A percentile compares a stretch with the other conserved stretches of the same genome.
These are phyloP conservation scores for Penicillium samsonianum DNA, from an alignment of 495 filamentous ascomycete genomes.

Conservation along the genomic window DNA sequence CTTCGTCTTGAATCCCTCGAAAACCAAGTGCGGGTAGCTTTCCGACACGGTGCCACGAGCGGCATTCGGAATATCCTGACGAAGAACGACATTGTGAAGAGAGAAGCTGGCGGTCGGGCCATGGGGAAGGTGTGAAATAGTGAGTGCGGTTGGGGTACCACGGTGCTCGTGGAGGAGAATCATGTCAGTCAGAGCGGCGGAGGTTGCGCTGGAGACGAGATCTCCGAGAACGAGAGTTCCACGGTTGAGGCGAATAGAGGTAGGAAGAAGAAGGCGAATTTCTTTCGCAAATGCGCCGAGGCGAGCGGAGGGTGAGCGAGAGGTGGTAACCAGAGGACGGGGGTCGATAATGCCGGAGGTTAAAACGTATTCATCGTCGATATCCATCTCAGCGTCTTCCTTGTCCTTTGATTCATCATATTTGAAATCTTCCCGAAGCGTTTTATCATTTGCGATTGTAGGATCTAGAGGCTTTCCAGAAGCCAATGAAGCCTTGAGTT, in stretches of 20 bases:
- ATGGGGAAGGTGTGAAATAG: constrained; percentile 87
- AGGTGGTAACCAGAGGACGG: constrained; percentile 88
- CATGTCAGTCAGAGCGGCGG: constrained; percentile 78
- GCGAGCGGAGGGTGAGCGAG: constrained; percentile 80
- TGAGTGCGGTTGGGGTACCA: constrained; percentile 88
- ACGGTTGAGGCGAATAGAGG: constrained; percentile 85
- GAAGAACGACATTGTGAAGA: constrained; percentile 90
- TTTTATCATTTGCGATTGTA: constrained; percentile 84
- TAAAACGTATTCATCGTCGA: constrained; percentile 95
- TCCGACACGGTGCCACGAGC: constrained; percentile 89
- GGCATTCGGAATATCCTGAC: constrained; percentile 88
- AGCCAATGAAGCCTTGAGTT: constrained; percentile 82
- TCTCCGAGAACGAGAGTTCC: constrained; percentile 87
- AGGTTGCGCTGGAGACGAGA: constrained; percentile 76
- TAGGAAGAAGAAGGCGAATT: constrained; percentile 86
- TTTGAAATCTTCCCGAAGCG: constrained; percentile 83
- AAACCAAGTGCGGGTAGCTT: constrained; percentile 91
- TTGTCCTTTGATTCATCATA: constrained; percentile 77
- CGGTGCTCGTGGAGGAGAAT: constrained; percentile 92
- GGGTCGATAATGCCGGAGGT: constrained; percentile 84
- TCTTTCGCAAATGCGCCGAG: constrained; percentile 93
- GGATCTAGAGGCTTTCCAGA: constrained; percentile 82
- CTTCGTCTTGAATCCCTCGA: constrained; percentile 85
- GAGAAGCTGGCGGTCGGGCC: constrained; percentile 91
- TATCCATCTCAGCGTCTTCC: constrained; percentile 53